Evolutionary conservation across 495 filamentous ascomycete genomes (phyloP), one percentile per base, ranked within the genome.

Genomic region (Aspergillus campestris): DNA sequence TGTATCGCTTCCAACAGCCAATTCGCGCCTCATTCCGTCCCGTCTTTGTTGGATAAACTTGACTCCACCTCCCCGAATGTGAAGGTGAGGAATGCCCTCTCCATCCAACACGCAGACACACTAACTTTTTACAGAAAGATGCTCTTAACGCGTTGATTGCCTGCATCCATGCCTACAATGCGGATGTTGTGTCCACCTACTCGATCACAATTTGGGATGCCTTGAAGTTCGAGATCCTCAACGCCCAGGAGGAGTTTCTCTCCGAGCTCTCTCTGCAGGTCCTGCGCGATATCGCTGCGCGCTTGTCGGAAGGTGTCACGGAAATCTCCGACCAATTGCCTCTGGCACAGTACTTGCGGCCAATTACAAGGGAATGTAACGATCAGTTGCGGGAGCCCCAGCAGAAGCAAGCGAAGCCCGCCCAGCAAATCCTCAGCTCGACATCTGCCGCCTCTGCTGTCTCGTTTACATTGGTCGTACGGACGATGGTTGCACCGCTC

Each of bases 221-320:
- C 8, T 55, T 88, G 27, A 88, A 87, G 53, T 88, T 83, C 49
- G 84, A 88, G 52, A 75, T 88, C n/a, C 69, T 88, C 9, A 84
- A 84, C 52, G 74, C 79, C 1, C 80, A 85, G 57, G 83, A 87
- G 52, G 82, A 86, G 45, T 80, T 86, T 37, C 56, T 88, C 5
- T 79, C 80, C 3, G 73, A 81, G 31, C 72, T 77, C 51, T 79
- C 84, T 11, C 65, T 86, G 3, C 52, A 66, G 6, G 72, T 62
- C 13, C 44, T 85, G 29, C 59, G 73, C 42, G 66, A 66, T 10
- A 82, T 87, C 47, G 75, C 79, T 2, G 62, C 66, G 41, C 67
- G 75, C 5, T 66, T 88, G 7, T 79, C 82, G 2, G 70, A 72
- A 44, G 73, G 72, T 5, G 61, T 74, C 6, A 67, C 56, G 6